Base-by-base conservation (phyloP, 2,329 filamentous ascomycete species). In the Colletotrichum neosansevieriae region DNA sequence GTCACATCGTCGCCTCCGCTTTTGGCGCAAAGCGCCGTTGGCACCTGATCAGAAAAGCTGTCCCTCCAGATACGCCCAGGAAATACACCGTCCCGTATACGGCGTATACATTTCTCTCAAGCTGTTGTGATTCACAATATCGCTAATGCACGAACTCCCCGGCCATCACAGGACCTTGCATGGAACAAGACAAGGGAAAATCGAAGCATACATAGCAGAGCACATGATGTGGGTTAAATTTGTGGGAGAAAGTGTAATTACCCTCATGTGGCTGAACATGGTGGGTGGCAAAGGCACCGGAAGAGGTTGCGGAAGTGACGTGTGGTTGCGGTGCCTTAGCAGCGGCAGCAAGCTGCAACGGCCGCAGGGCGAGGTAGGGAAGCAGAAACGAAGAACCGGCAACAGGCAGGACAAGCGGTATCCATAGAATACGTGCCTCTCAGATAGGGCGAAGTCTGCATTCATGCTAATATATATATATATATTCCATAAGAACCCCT, bases 21-120 rank as follows among this genome's bases (percentile, higher is more conserved):
- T 29, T 38, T 63, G 40, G 38, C 63, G 36, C 65, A 68, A 59
- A 54, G 65, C 61, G 65, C 54, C 56, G 44, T 51, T 66, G 62
- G 49, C 61, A 60, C 49, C 61, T 65, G 61, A 69, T 56, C 61
- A 51, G n/a, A 53, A 49, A 17, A 54, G 17, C 29, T 47, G 57
- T 45, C 53, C 58, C 60, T 65, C 51, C 65, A 56, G 29, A 58
- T 49, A 32, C 34, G 4, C 61, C 54, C 40, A 40, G 47, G 12
- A 11, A 21, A 10, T 51, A 17, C 49, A 7, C 29, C 7, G 29
- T 29, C 29, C 29, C 29, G 7, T 29, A 24, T 24, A 5, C 24
- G 24, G 24, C 4, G 29, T 29, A 29, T 9, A 29, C 6, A 29
- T 9, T 29, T 29, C 29, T 29, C 29, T 29, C 49, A 11, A 32